Evolutionary conservation across 352 stramenopile genomes (phyloP).

Genomic region (Nothophytophthora sp.): DNA sequence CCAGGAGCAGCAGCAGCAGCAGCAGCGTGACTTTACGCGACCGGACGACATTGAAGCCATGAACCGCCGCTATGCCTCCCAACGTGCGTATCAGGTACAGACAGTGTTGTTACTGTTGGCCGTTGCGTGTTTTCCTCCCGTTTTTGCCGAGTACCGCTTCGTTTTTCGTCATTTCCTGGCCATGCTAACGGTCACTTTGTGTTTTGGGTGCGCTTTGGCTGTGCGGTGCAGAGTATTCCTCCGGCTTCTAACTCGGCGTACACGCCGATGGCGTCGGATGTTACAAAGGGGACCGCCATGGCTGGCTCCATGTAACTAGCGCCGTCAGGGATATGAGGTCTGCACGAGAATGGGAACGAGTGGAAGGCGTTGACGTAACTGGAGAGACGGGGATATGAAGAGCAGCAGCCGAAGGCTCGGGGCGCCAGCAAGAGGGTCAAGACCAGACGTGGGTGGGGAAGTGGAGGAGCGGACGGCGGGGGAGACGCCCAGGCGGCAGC

Average conservation of each 20-base stretch:
- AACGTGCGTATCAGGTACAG: slow-evolving; percentile 81
- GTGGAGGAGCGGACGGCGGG: slow-evolving; percentile 3
- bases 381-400: slow-evolving; percentile 2
- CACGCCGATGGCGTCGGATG: slow-evolving; percentile 63
- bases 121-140: not conserved
- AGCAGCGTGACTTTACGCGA: slow-evolving; percentile 69
- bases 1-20: slow-evolving; percentile 37
- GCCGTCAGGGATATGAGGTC: not conserved
- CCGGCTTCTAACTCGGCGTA: slow-evolving; percentile 63
- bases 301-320: slow-evolving; percentile 61
- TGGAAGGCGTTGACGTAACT: slow-evolving; percentile 6
- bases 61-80: slow-evolving; percentile 78
- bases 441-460: slow-evolving; percentile 13
- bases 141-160: not conserved
- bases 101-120: slow-evolving; percentile 18
- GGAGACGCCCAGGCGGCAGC: slow-evolving; percentile 2
- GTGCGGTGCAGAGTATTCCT: slow-evolving; percentile 56
- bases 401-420: slow-evolving; percentile 4
- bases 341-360: not conserved
- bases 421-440: slow-evolving; percentile 8
- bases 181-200: not conserved
- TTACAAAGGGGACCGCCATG: slow-evolving; percentile 77
- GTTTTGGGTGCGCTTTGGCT: slow-evolving; percentile 8
- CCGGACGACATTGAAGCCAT: slow-evolving; percentile 75
- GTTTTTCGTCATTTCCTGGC: not conserved